A percentile compares a stretch with the other conserved stretches of the same genome.
phyloP scores from a whole-genome alignment of 352 stramenopile species.

The Hyaloperonospora brassicae region DNA sequence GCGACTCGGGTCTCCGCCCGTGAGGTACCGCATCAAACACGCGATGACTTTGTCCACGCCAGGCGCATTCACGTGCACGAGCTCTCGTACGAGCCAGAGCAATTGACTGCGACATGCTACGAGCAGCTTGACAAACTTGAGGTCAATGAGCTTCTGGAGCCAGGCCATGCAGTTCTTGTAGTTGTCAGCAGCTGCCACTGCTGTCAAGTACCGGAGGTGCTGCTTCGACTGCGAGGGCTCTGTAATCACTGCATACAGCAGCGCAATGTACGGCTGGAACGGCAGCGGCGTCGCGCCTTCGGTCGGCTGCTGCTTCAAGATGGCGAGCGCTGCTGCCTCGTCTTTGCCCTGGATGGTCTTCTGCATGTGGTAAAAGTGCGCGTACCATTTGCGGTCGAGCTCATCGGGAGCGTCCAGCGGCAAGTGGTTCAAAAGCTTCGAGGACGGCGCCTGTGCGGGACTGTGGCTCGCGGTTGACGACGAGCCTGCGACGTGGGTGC shows the following conservation, averaged over 20 bases:
- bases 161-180: slow-evolving; percentile 72
- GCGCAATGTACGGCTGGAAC: slow-evolving; percentile 72
- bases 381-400: slow-evolving; percentile 81
- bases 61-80: slow-evolving; percentile 64
- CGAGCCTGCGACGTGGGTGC: slow-evolving; percentile 15
- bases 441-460: slow-evolving; percentile 36
- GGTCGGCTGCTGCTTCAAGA: slow-evolving; percentile 53
- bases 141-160: slow-evolving; percentile 77
- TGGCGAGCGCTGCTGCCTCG: slow-evolving; percentile 36
- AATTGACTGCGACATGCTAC: slow-evolving; percentile 66
- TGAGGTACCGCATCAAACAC: slow-evolving; percentile 65
- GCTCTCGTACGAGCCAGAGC: slow-evolving; percentile 69
- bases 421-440: slow-evolving; percentile 64
- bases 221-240: slow-evolving; percentile 61
- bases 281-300: slow-evolving; percentile 29
- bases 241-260: slow-evolving; percentile 75
- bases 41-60: slow-evolving; percentile 72
- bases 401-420: slow-evolving; percentile 72
- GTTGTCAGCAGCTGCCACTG: slow-evolving; percentile 43
- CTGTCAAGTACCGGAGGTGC: slow-evolving; percentile 67
- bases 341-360: slow-evolving; percentile 74
- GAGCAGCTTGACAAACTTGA: slow-evolving; percentile 75
- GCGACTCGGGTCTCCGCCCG: slow-evolving; percentile 52
- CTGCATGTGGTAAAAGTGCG: slow-evolving; percentile 81
- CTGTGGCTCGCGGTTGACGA: slow-evolving; percentile 23